A percentile compares a stretch with the other conserved stretches of the same genome.
Evolutionary conservation across 352 stramenopile species (phyloP).

Genomic region (Globisporangium mamillatum): DNA sequence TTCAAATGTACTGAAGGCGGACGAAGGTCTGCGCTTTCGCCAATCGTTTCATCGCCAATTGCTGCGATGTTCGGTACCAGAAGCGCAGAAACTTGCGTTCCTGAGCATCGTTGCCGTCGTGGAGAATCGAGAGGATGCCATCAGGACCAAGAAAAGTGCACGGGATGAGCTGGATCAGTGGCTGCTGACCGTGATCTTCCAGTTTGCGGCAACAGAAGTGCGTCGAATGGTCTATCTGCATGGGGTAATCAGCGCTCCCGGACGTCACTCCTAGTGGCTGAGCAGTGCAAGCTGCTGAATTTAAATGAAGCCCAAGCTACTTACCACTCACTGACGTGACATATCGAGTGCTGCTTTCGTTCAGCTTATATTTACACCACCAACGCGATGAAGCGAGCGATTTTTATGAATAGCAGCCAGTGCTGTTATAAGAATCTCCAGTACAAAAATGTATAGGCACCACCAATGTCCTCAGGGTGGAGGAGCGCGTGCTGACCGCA

Average conservation of each 20-base stretch:
- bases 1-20: not conserved
- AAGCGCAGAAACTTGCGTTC: not conserved
- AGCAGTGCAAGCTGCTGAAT: not conserved
- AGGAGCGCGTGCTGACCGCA: not conserved
- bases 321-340: not conserved
- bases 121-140: not conserved
- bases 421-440: not conserved
- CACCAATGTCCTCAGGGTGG: not conserved
- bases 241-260: slow-evolving; percentile 1
- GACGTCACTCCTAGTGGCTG: slow-evolving; percentile 1
- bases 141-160: not conserved
- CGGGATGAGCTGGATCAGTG: not conserved
- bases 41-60: not conserved
- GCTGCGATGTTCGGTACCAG: not conserved
- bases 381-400: not conserved
- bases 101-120: not conserved
- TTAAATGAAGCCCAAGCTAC: not conserved
- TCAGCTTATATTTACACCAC: not conserved
- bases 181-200: slow-evolving; percentile 1
- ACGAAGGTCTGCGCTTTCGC: not conserved
- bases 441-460: not conserved
- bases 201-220: slow-evolving; percentile 1
- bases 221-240: slow-evolving; percentile 2
- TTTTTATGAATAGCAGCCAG: not conserved
- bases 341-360: not conserved